Base-by-base conservation (phyloP, 2,329 filamentous ascomycete genomes). In the Curvularia sp. region DNA sequence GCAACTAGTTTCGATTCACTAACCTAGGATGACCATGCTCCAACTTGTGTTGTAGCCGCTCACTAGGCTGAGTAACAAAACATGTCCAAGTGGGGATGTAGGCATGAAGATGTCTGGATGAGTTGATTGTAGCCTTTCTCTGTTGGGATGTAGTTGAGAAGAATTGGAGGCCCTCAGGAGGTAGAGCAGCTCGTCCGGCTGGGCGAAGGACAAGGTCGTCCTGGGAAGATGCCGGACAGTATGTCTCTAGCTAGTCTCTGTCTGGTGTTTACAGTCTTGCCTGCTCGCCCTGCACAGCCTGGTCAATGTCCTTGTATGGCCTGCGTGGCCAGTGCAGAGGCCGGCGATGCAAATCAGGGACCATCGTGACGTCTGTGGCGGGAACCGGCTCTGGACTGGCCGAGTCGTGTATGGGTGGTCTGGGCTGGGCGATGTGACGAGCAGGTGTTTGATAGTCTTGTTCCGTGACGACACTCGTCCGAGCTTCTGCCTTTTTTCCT, bases 401-500 rank as follows among this genome's bases (percentile, higher is more conserved):
- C 23, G 41, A 43, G 41, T 43, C 23, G 41, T 13, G 32, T 18
- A 15, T 42, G 27, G 27, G 43, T 30, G 18, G 50, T n/a, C 28
- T 45, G 21, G 49, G 36, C 38, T 21, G 18, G 6, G 39, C 30
- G 15, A 25, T 49, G 45, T 38, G 51, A 55, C 45, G 45, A 36
- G 28, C 38, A 46, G 23, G 39, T 43, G 55, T 55, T 55, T 55
- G 55, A 45, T 52, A n/a, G 34, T 47, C 21, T 38, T 49, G 25
- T 34, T 48, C n/a, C 25, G 43, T 34, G 50, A 47, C 56, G 51
- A 19, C 55, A 48, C 28, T 23, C 39, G 57, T 49, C 57, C 46
- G 57, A 60, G 57, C 57, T 57, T 53, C 21, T 47, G 38, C 9
- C 30, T 30, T 52, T 32, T 50, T 47, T 42, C 32, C 32, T 19